These are phyloP conservation scores for Omphalotus olearius DNA, from an alignment of 1,284 basidiomycete species.

Conservation along the genomic window DNA sequence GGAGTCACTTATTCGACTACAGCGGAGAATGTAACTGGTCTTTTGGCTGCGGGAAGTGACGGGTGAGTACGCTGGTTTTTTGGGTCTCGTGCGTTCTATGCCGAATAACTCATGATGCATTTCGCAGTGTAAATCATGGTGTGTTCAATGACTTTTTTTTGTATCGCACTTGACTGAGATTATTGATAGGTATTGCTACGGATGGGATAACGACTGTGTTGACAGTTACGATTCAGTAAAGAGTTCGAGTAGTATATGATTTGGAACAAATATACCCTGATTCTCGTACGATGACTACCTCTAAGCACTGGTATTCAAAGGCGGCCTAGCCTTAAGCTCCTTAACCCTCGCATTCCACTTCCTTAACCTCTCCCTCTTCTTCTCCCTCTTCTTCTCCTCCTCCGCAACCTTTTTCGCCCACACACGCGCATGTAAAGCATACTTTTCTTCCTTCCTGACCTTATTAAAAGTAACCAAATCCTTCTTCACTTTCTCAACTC, in stretches of 20 bases:
- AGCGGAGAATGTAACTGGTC: conserved; percentile 5
- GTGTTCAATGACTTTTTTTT: too few species aligned
- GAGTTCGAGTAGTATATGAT: too few species aligned
- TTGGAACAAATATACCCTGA: too few species aligned
- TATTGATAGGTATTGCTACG: conserved; percentile 8
- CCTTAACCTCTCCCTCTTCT: neutral
- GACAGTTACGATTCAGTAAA: neutral
- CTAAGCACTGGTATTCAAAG: too few species aligned
- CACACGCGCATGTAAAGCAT: too few species aligned
- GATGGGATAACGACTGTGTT: conserved; percentile 11
- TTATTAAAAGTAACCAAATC: neutral
- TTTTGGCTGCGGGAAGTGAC: conserved; percentile 6
- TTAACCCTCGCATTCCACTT: too few species aligned
- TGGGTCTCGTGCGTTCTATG: too few species aligned
- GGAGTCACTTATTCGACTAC: conserved; percentile 5
- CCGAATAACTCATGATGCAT: too few species aligned
- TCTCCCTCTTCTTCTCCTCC: neutral
- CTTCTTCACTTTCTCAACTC: conserved; percentile 4
- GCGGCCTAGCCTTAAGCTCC: too few species aligned
- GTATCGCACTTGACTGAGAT: too few species aligned
- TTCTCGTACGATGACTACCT: too few species aligned
- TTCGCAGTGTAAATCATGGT: too few species aligned
- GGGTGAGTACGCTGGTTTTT: conserved; percentile 1
- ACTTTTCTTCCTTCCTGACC: neutral
- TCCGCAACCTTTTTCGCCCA: neutral